Evolutionary conservation across 495 filamentous ascomycete species (phyloP).

Genomic region (Penicillium macrosclerotiorum): DNA sequence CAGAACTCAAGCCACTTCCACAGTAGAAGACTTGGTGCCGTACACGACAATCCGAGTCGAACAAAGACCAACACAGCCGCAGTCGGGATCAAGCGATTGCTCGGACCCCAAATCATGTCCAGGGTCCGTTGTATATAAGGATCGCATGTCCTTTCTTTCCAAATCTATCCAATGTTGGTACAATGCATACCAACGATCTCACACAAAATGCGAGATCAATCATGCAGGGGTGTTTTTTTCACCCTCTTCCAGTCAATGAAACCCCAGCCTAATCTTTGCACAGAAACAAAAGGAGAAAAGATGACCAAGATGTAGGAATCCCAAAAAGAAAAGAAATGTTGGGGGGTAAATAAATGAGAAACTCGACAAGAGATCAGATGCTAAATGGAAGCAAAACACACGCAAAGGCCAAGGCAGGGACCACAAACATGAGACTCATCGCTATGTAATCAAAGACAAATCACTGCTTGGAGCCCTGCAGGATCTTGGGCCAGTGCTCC

Average conservation of each 20-base stretch:
- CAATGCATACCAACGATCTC: conserved; percentile 27
- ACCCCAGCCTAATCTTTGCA: conserved; percentile 8
- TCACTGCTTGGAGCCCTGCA: conserved; percentile 34
- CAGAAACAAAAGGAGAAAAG: conserved; percentile 2
- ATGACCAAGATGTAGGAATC: background rate
- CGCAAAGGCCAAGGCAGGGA: conserved; percentile 9
- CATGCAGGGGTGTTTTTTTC: conserved; percentile 7
- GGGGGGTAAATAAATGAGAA: conserved; percentile 5
- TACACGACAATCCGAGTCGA: conserved; percentile 1
- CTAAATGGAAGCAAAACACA: conserved; percentile 14
- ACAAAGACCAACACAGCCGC: background rate
- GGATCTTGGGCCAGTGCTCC: conserved; percentile 44
- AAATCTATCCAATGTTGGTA: conserved; percentile 40
- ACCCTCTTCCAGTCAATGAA: conserved; percentile 5
- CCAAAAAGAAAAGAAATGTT: conserved; percentile 5
- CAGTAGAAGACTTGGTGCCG: conserved; percentile 1
- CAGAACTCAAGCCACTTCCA: conserved; percentile 10
- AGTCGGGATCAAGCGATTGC: background rate
- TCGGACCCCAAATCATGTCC: background rate
- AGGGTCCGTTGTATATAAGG: background rate
- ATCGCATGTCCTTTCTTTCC: conserved; percentile 12
- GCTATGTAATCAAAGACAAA: conserved; percentile 31
- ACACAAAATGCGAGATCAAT: conserved; percentile 14
- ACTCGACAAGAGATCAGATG: conserved; percentile 24
- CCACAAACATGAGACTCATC: conserved; percentile 25